These are phyloP conservation scores for Solanum rostratum DNA, from an alignment of 257 asterid genomes.

Conservation along the genomic window DNA sequence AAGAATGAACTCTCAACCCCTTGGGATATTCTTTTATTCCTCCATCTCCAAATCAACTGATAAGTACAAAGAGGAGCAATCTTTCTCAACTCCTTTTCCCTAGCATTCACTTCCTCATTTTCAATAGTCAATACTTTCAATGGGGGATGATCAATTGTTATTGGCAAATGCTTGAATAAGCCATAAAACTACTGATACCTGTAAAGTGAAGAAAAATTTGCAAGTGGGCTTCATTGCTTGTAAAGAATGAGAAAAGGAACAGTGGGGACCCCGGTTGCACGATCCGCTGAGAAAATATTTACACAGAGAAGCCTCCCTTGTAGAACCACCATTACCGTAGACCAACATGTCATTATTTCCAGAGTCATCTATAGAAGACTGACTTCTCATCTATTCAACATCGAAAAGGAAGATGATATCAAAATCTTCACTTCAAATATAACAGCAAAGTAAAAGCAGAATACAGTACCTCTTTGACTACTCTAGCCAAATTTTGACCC, in stretches of 20 bases:
- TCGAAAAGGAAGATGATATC: conserved; percentile 2
- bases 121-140: neutral
- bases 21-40: neutral
- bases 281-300: conserved; percentile 49
- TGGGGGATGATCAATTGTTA: neutral
- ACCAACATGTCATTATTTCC: conserved; percentile 13
- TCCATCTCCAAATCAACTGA: neutral
- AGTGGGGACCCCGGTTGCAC: conserved; percentile 76
- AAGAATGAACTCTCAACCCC: neutral
- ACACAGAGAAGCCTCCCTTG: conserved; percentile 40
- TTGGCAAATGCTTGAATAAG: neutral
- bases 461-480: conserved; percentile 62
- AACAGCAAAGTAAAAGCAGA: conserved; percentile 4
- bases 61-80: neutral
- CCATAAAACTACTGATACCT: conserved; percentile 34
- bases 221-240: conserved; percentile 50
- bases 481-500: conserved; percentile 47
- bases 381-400: conserved; percentile 58
- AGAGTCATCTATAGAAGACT: conserved; percentile 28
- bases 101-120: neutral
- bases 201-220: conserved; percentile 78
- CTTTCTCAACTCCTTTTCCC: neutral
- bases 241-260: conserved; percentile 70
- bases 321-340: conserved; percentile 5
- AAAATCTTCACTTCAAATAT: conserved; percentile 12